Evolutionary conservation across 1,284 basidiomycete genomes (phyloP).

Genomic region (Tremellales sp.): DNA sequence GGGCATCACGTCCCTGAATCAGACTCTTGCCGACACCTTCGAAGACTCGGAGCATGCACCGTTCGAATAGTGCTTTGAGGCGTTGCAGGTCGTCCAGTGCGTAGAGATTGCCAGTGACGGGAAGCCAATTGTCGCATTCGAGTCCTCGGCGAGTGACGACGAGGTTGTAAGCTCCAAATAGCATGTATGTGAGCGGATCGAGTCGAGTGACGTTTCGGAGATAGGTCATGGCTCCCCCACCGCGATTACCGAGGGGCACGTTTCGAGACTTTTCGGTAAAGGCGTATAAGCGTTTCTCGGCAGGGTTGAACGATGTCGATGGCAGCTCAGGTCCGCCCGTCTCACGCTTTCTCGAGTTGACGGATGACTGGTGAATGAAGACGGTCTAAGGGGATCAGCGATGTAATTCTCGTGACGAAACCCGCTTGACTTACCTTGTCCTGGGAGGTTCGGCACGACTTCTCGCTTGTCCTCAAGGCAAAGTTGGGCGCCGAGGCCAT

Average conservation of each 20-base stretch:
- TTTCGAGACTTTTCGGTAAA: constrained; percentile 84
- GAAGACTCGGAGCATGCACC: constrained; percentile 84
- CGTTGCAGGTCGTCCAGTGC: constrained; percentile 77
- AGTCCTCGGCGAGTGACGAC: constrained; percentile 64
- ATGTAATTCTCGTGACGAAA: not conserved
- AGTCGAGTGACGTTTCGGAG: constrained; percentile 79
- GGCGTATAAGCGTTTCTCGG: constrained; percentile 75
- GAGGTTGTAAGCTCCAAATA: constrained; percentile 84
- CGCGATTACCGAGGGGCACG: constrained; percentile 29
- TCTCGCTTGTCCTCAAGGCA: constrained; percentile 73
- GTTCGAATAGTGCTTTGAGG: constrained; percentile 78
- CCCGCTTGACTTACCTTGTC: constrained; percentile 67
- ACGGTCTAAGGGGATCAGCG: constrained; percentile 21
- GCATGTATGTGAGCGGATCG: constrained; percentile 84
- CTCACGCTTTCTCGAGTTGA: constrained; percentile 71
- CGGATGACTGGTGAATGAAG: constrained; percentile 75
- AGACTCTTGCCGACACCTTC: constrained; percentile 65
- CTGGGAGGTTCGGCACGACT: constrained; percentile 68
- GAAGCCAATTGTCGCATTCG: constrained; percentile 88
- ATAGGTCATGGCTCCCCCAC: constrained; percentile 32
- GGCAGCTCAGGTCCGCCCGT: constrained; percentile 51
- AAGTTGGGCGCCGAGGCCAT: constrained; percentile 91
- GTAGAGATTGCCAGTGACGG: constrained; percentile 71
- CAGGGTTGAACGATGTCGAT: constrained; percentile 46
- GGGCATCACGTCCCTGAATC: constrained; percentile 25